Evolutionary conservation across 208 protist genomes (phyloP).

Genomic region (Leishmania tropica): DNA sequence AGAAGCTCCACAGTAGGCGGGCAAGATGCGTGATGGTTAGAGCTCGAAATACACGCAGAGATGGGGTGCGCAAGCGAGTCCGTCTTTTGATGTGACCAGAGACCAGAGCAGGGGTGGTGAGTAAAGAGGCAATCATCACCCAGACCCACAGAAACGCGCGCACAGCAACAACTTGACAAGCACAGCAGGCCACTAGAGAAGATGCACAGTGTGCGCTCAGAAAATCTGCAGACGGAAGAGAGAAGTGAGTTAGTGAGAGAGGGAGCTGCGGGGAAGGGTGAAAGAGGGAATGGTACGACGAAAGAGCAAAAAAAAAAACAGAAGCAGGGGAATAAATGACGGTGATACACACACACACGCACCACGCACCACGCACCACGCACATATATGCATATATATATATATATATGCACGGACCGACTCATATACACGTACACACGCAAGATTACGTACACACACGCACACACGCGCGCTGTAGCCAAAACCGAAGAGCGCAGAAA

Average conservation of each 20-base stretch:
- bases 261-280: neutral
- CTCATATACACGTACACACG: neutral
- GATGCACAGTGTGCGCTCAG: neutral
- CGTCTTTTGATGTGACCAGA: no score
- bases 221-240: neutral
- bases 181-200: neutral
- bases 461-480: neutral
- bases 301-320: neutral
- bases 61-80: neutral
- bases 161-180: neutral
- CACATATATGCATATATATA: neutral
- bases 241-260: neutral
- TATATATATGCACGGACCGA: neutral
- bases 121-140: neutral
- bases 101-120: neutral
- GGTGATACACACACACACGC: neutral
- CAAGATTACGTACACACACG: neutral
- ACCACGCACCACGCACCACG: neutral
- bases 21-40: neutral
- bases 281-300: neutral
- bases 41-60: neutral
- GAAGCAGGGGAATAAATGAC: constrained; percentile 3
- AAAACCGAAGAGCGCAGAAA: neutral
- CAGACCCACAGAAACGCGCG: neutral
- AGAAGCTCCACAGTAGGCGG: neutral